Evolutionary conservation across 2,329 filamentous ascomycete genomes (phyloP).

Genomic region (Penicillium sp.): DNA sequence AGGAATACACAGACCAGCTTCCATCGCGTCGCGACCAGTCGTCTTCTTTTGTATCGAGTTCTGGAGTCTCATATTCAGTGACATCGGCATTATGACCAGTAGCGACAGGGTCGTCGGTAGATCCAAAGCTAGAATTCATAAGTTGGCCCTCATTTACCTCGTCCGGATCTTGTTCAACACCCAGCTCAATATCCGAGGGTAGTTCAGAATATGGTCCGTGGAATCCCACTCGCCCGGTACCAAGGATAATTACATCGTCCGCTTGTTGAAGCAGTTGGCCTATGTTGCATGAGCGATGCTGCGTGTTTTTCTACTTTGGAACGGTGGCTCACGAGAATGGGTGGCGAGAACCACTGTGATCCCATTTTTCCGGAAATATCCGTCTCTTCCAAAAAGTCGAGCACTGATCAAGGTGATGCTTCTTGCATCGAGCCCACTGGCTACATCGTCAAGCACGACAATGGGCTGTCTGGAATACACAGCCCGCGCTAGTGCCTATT

Average conservation of each 20-base stretch:
- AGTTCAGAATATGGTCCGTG: background rate
- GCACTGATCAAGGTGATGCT: background rate
- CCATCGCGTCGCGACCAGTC: background rate
- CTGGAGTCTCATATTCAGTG: background rate
- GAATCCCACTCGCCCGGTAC: background rate
- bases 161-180: background rate
- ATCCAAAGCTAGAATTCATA: background rate
- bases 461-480: background rate
- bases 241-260: background rate
- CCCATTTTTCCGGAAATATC: background rate
- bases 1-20: background rate
- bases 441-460: background rate
- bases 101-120: background rate
- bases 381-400: background rate
- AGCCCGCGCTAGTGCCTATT: background rate
- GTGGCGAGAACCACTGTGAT: background rate
- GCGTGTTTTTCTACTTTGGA: background rate
- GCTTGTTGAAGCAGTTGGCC: background rate
- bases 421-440: background rate
- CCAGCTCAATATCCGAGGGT: background rate
- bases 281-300: background rate
- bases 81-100: background rate
- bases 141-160: background rate
- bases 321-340: background rate
- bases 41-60: background rate